A percentile compares a stretch with the other conserved stretches of the same genome.
phyloP scores from a whole-genome alignment of 2,329 filamentous ascomycete genomes.

The Cordyceps tenuipes region DNA sequence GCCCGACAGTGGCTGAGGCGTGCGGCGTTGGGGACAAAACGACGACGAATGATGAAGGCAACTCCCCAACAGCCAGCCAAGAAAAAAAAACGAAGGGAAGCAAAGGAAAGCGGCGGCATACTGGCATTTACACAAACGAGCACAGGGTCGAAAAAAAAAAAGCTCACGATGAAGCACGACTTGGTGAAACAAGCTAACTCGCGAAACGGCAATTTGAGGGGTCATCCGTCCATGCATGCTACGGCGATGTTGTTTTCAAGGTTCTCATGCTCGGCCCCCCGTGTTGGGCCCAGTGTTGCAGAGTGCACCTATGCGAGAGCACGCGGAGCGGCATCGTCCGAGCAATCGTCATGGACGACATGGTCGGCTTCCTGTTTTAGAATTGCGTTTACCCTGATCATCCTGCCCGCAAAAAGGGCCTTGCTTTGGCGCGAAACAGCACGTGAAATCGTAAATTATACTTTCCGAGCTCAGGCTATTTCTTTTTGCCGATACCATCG shows the following conservation, averaged over 20 bases:
- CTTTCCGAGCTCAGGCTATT: not conserved
- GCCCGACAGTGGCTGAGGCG: not conserved
- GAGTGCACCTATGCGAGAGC: not conserved
- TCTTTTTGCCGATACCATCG: not conserved
- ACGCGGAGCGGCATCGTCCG: not conserved
- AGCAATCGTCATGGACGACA: not conserved
- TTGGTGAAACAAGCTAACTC: slow-evolving; percentile 7
- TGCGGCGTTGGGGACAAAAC: not conserved
- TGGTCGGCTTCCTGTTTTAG: not conserved
- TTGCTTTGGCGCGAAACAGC: not conserved
- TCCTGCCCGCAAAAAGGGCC: not conserved
- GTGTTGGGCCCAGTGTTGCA: slow-evolving; percentile 11
- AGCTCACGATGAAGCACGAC: not conserved
- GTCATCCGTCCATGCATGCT: not conserved
- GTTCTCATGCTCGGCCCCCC: slow-evolving; percentile 8
- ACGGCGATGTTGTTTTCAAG: slow-evolving; percentile 3
- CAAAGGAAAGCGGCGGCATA: not conserved
- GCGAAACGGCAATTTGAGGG: slow-evolving; percentile 5
- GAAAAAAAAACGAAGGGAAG: not conserved
- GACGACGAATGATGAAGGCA: not conserved
- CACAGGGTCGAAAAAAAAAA: not conserved
- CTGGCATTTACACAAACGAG: not conserved
- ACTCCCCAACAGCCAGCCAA: not conserved
- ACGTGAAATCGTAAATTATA: not conserved
- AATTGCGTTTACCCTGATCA: not conserved